Percentiles rank a stretch among this genome's conserved stretches.
Conservation (phyloP, 306 rosid genomes). For the Cyclanthera cordifolia region DNA sequence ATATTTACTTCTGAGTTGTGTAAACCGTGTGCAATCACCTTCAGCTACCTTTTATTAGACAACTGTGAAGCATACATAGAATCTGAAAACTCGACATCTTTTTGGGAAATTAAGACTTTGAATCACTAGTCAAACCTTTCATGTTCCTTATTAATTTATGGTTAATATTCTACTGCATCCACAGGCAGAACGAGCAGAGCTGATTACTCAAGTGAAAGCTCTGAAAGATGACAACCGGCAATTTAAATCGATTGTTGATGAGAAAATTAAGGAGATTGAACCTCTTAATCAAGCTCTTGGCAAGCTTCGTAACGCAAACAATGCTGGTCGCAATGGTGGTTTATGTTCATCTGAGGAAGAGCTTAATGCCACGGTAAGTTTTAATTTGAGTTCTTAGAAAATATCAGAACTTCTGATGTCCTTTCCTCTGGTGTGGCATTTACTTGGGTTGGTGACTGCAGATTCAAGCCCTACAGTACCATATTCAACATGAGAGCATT, state of each 20-base stretch:
- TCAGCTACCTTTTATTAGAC: neutral
- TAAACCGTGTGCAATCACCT: neutral
- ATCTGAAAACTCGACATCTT: neutral
- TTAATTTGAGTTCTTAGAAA: slow-evolving; percentile 9
- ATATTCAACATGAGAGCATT: slow-evolving; percentile 94
- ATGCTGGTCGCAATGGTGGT: slow-evolving; percentile 48
- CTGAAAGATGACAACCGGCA: slow-evolving; percentile 60
- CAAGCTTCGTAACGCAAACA: slow-evolving; percentile 64
- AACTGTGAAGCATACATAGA: neutral
- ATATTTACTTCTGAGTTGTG: neutral
- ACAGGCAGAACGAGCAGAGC: slow-evolving; percentile 58
- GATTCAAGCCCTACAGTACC: slow-evolving; percentile 69
- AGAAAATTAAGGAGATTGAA: slow-evolving; percentile 70
- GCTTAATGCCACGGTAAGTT: slow-evolving; percentile 57
- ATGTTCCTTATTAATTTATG: neutral
- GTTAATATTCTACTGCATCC: slow-evolving; percentile 14
- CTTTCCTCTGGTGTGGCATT: neutral
- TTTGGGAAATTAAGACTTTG: neutral
- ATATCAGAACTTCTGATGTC: slow-evolving; percentile 15
- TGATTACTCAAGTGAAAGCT: slow-evolving; percentile 68
- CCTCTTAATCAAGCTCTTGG: slow-evolving; percentile 87
- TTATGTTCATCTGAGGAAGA: slow-evolving; percentile 88
- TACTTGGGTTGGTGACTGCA: slow-evolving; percentile 29
- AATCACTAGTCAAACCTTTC: neutral
- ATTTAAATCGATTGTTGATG: slow-evolving; percentile 49